phyloP scores from a whole-genome alignment of 768 basidiomycete species.

The Dendrothele bispora region DNA sequence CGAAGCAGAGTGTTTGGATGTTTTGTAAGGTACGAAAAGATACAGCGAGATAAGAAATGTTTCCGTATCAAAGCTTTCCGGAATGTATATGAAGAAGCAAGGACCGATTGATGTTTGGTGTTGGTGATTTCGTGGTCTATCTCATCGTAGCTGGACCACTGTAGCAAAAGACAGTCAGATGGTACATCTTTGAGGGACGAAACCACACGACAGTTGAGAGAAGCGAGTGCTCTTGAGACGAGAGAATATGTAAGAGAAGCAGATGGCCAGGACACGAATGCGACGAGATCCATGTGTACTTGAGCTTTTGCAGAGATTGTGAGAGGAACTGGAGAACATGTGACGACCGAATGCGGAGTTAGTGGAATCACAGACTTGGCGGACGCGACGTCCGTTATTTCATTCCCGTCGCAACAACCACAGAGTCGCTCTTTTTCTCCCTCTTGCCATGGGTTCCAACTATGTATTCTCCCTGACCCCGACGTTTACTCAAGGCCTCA shows the following conservation, averaged over 20 bases:
- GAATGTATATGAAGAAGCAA: conserved; percentile 85
- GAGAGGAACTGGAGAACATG: too few relatives aligned
- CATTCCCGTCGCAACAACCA: neutral
- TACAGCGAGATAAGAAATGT: conserved; percentile 80
- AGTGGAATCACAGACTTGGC: neutral
- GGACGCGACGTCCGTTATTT: neutral
- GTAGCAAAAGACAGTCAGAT: neutral
- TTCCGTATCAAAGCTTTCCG: conserved; percentile 94
- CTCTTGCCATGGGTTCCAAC: conserved; percentile 43
- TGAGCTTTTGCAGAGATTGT: too few relatives aligned
- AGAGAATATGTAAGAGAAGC: conserved; percentile 49
- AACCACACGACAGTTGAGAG: conserved; percentile 20
- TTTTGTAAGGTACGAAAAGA: conserved; percentile 74
- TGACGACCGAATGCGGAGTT: neutral
- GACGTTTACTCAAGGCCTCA: conserved; percentile 93
- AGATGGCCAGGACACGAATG: conserved; percentile 46
- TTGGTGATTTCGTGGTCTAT: conserved; percentile 77
- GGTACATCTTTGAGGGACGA: conserved; percentile 14
- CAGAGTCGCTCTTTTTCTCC: neutral
- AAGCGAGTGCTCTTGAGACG: conserved; percentile 39
- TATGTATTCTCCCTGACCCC: conserved; percentile 76
- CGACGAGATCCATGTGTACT: too few relatives aligned
- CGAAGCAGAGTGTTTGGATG: conserved; percentile 56
- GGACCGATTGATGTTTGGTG: conserved; percentile 43
- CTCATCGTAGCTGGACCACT: conserved; percentile 74